Base-by-base conservation (phyloP, 2,329 filamentous ascomycete species). In the Ceratocystis huliohia region DNA sequence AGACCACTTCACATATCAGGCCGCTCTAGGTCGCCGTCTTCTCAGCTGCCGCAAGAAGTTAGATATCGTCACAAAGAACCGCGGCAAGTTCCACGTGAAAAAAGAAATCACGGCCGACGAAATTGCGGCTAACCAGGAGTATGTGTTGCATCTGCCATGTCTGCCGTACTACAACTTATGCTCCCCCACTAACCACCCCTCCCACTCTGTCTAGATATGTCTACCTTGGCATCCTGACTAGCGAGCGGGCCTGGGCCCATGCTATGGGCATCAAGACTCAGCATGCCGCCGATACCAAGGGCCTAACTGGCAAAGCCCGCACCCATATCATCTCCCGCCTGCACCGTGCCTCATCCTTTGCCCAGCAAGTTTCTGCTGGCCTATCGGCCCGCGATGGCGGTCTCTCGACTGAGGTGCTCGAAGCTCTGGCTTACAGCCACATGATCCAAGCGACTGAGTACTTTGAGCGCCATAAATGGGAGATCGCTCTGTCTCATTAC, bases 211-310 rank as follows among this genome's bases (percentile, higher is more conserved):
- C 45, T 71, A 95, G 90, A 75, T 89, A 86, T 76, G 83, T 87
- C 62, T 82, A 88, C 70, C 80, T 96, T n/a, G 80, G 93, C 41
- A 81, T 99, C 66, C 84, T 96, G 72, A 89, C 86, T 48, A 86
- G 92, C 68, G 94, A 99, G 78, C 84, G 94, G 70, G 90, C 92
- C 64, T 97, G 91, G 90, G 93, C 94, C 46, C 88, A 96, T 75
- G 93, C 92, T 67, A 95, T 97, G 91, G 86, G 88, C 74, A 91
- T 96, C 82, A 96, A 96, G 76, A 84, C 90, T 3, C 80, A 84
- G 22, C 90, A 95, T 74, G 84, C 89, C 48, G 83, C 88, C 71
- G 90, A 94, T 71, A 85, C 87, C 68, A 89, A 90, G 75, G 87
- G 86, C 62, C 88, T 96, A 69, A 84, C 86, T 33, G 88, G 91